phyloP scores from a whole-genome alignment of 306 rosid genomes.

The Trichosanthes truncata region DNA sequence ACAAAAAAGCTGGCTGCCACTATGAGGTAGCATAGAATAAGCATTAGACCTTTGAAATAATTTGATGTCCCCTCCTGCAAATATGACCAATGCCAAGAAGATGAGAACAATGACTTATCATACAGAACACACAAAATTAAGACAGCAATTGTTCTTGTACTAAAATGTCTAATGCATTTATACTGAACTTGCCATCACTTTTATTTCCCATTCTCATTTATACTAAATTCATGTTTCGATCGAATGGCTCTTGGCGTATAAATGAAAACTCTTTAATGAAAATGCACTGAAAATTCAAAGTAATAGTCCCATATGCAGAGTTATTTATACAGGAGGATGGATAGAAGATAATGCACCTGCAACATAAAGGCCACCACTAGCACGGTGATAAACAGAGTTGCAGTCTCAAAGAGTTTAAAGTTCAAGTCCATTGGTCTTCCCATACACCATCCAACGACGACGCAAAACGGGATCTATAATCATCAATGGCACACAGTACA shows the following conservation, averaged over 20 bases:
- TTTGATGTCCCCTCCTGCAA: slow-evolving; percentile 87
- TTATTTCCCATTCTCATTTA: background rate
- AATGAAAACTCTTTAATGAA: background rate
- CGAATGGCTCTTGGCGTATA: background rate
- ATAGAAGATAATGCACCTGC: slow-evolving; percentile 40
- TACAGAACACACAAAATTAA: background rate
- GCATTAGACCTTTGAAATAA: slow-evolving; percentile 93
- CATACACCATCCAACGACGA: slow-evolving; percentile 93
- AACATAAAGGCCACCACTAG: slow-evolving; percentile 90
- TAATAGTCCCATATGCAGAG: background rate
- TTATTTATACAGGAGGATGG: background rate
- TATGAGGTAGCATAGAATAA: slow-evolving; percentile 80
- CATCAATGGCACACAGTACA: background rate
- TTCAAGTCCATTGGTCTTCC: slow-evolving; percentile 84
- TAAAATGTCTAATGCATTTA: background rate
- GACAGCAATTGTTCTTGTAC: background rate
- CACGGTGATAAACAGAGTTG: slow-evolving; percentile 82
- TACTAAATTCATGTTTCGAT: background rate
- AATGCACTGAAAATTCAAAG: background rate
- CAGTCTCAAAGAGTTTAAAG: slow-evolving; percentile 91
- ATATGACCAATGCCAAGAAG: background rate
- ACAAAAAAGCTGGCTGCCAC: slow-evolving; percentile 93
- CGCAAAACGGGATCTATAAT: slow-evolving; percentile 78
- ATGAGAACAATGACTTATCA: background rate
- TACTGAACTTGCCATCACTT: background rate